Conservation (phyloP, 139 green algal species). For the Pleodorina starrii region DNA sequence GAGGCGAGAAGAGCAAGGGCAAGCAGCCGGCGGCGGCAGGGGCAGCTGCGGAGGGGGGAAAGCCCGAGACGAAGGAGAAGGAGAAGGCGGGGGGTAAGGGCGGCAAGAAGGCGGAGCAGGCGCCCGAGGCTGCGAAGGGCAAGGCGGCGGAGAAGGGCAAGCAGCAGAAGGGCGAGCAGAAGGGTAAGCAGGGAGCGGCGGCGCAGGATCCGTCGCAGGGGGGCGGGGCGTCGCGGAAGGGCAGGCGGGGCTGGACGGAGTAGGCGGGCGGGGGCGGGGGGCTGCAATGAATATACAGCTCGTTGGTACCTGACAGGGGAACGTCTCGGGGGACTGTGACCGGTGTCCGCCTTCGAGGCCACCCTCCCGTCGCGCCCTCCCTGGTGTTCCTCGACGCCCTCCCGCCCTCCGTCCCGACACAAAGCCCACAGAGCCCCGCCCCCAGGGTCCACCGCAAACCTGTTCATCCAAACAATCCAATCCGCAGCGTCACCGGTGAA, state of each 20-base stretch:
- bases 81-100: neutral
- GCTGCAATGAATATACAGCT: neutral
- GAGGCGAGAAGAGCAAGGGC: neutral
- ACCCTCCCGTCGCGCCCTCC: too few species aligned
- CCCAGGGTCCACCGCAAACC: too few species aligned
- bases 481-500: neutral
- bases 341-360: neutral
- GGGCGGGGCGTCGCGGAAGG: too few species aligned
- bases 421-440: too few species aligned
- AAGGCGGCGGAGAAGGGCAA: constrained; percentile 1
- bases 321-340: neutral
- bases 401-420: too few species aligned
- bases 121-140: neutral
- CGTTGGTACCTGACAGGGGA: neutral
- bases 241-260: neutral
- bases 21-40: neutral
- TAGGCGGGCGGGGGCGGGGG: neutral
- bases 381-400: too few species aligned
- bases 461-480: too few species aligned
- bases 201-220: too few species aligned
- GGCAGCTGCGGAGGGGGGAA: neutral
- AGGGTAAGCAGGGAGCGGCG: neutral
- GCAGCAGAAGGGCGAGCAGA: constrained; percentile 10
- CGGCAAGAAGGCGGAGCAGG: neutral
- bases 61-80: constrained; percentile 2